Base-by-base conservation (phyloP, 2,329 filamentous ascomycete genomes). In the Claviceps fusiformis region DNA sequence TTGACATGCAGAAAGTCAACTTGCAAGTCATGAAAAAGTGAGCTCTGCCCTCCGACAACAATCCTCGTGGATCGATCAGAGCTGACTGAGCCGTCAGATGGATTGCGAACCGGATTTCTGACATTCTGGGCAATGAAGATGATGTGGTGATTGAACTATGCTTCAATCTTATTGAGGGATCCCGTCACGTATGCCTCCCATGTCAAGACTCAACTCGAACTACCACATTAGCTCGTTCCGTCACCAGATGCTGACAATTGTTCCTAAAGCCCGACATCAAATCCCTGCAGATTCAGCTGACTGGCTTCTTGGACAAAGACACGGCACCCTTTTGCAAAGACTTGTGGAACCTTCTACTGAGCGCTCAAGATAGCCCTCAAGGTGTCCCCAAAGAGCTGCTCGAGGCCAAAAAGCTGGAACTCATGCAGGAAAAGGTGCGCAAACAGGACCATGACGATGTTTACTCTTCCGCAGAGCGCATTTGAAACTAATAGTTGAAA, bases 11-110 rank as follows among this genome's bases (percentile, higher is more conserved):
- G 63, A 97, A 97, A 75, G 90, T 98, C 70, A 96, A 98, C 68
- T 77, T 95, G 52, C 89, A 95, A 70, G 88, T 98, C 55, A 95
- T 98, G 83, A 96, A 96, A 79, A 95, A 93, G 88, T 95, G 68
- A 66, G 84, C 33, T 44, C 56, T 44, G 24, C 50, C 49, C 15
- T 49, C 19, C 41, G 46, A 19, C 35, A 48, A 19, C 35, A 48
- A 27, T 31, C 44, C 41, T 24, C 6, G 24, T 24, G 51, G 46
- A 45, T 27, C n/a, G 31, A 13, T 10, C 13, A 44, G 46, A 54
- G 56, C 60, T 65, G 51, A 62, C 58, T 52, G 55, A 48, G 49
- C 57, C 46, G 56, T 39, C 62, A 96, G 90, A 76, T 98, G 93
- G 93, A 96, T 97, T 68, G 87, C 89, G 5, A 82, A 85, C 64